phyloP scores from a whole-genome alignment of 202 grass and related monocot species.

The Dendrocalamus latiflorus region DNA sequence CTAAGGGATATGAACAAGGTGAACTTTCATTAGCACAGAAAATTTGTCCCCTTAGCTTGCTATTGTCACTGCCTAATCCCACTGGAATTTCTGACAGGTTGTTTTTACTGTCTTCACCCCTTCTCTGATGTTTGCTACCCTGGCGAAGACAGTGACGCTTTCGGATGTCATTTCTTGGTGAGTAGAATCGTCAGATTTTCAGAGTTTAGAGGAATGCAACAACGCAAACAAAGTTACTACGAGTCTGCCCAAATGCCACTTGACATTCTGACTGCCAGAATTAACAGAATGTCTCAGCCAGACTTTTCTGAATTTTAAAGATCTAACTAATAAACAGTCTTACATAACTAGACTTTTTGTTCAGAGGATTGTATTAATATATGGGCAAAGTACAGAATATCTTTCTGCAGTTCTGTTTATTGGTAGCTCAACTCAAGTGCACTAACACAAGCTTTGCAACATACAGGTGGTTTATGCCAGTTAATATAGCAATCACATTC shows the following conservation, averaged over 20 bases:
- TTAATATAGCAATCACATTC: constrained; percentile 78
- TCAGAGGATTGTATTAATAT: neutral
- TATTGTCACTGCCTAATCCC: too few relatives aligned
- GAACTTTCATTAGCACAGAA: too few relatives aligned
- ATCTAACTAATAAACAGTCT: neutral
- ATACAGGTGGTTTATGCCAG: constrained; percentile 93
- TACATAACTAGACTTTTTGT: neutral
- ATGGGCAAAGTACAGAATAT: neutral
- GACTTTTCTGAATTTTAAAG: neutral
- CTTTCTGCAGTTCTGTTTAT: neutral
- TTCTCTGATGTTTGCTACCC: constrained; percentile 63
- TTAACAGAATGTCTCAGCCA: neutral
- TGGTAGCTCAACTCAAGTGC: neutral
- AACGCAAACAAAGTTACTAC: neutral
- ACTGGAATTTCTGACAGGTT: too few relatives aligned
- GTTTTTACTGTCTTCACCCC: too few relatives aligned
- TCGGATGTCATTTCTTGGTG: constrained; percentile 80
- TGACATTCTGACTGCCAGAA: neutral
- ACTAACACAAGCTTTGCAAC: neutral
- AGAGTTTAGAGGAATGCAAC: neutral
- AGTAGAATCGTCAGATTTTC: constrained; percentile 11
- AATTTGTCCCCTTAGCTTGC: too few relatives aligned
- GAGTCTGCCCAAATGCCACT: neutral
- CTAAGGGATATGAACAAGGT: too few relatives aligned
- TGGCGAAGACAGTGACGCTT: constrained; percentile 67